phyloP scores from a whole-genome alignment of 208 protist genomes.

The Angomonas deanei region DNA sequence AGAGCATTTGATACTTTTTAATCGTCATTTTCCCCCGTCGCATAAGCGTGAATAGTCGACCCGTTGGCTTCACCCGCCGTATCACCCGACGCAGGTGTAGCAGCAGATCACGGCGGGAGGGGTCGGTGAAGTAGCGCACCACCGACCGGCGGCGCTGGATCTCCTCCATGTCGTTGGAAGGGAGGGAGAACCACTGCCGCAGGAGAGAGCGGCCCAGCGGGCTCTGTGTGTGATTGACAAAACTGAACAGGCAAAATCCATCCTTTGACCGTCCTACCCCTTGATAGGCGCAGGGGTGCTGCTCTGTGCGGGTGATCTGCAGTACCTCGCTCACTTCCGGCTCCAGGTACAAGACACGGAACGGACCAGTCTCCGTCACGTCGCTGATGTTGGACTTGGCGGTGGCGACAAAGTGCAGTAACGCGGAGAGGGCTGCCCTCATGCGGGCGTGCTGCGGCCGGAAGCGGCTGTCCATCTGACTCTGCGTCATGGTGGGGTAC shows the following conservation, averaged over 20 bases:
- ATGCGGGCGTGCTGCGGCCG: slow-evolving; percentile 37
- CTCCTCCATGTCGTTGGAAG: slow-evolving; percentile 43
- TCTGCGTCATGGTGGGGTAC: slow-evolving; percentile 31
- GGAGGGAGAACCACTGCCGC: slow-evolving; percentile 74
- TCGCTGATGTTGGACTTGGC: slow-evolving; percentile 55
- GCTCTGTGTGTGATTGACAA: slow-evolving; percentile 51
- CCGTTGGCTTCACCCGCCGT: slow-evolving; percentile 33
- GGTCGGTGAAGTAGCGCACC: slow-evolving; percentile 52
- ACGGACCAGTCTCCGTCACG: slow-evolving; percentile 51
- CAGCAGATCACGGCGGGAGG: slow-evolving; percentile 37
- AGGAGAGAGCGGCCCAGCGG: slow-evolving; percentile 46
- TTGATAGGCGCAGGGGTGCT: slow-evolving; percentile 73
- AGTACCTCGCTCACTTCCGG: slow-evolving; percentile 35
- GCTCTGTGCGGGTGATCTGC: slow-evolving; percentile 70
- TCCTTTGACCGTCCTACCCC: slow-evolving; percentile 74
- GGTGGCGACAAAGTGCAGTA: slow-evolving; percentile 44
- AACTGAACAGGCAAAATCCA: slow-evolving; percentile 65
- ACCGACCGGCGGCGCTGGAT: slow-evolving; percentile 54
- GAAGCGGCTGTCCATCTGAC: slow-evolving; percentile 49
- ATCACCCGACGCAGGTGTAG: slow-evolving; percentile 42
- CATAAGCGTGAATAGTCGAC: slow-evolving; percentile 67
- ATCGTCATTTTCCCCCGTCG: slow-evolving; percentile 42
- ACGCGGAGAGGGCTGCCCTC: slow-evolving; percentile 66
- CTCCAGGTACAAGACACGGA: slow-evolving; percentile 55
- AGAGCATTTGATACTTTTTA: slow-evolving; percentile 56